Conservation (phyloP, 106 monocot genomes). For the Dioscorea alata region DNA sequence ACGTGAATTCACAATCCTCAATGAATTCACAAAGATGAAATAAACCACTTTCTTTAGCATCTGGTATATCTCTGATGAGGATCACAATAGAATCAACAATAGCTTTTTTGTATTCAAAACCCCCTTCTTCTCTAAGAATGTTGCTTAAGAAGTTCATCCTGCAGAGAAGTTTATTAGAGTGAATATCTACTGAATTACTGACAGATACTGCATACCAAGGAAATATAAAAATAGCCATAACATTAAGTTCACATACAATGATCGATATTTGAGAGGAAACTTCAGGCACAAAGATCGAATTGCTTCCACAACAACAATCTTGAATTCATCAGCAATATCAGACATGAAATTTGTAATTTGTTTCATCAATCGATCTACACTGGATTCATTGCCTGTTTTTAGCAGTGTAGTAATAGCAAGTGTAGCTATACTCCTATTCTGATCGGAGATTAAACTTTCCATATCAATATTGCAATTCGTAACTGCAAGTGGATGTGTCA, state of each 20-base stretch:
- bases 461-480: constrained; percentile 98
- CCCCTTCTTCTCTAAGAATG: constrained; percentile 98
- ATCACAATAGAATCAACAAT: constrained; percentile 98
- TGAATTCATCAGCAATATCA: constrained; percentile 99
- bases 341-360: constrained; percentile 99
- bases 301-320: constrained; percentile 98
- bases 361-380: constrained; percentile 97
- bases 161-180: constrained; percentile 10
- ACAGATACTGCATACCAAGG: too few species aligned
- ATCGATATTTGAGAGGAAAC: constrained; percentile 96
- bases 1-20: constrained; percentile 99
- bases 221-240: neutral
- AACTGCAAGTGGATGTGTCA: constrained; percentile 96
- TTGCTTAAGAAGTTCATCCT: constrained; percentile 99
- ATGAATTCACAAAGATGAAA: constrained; percentile 99
- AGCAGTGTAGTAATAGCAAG: constrained; percentile 97
- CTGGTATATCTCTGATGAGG: constrained; percentile 97
- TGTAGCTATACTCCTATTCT: constrained; percentile 99
- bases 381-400: constrained; percentile 98
- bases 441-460: constrained; percentile 99
- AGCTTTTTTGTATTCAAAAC: constrained; percentile 99
- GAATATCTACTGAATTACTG: too few species aligned
- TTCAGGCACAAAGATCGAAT: constrained; percentile 95
- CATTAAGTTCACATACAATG: constrained; percentile 47
- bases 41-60: constrained; percentile 95